Conservation (phyloP, 306 rosid species). For the Casuarina equisetifolia region DNA sequence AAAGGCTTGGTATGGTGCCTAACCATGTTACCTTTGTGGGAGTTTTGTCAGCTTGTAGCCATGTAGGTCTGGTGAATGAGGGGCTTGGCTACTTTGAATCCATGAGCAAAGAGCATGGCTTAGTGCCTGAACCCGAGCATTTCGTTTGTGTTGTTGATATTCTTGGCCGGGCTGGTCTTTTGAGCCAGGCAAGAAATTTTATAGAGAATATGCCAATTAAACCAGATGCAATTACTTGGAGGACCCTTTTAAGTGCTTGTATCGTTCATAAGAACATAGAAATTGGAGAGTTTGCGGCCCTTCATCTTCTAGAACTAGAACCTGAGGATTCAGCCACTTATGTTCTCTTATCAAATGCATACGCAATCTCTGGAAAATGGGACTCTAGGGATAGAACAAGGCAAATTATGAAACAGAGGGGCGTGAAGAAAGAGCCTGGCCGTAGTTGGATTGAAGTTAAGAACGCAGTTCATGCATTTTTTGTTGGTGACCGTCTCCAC, state of each 20-base stretch:
- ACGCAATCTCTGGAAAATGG: conserved; percentile 81
- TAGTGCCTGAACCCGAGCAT: conserved; percentile 81
- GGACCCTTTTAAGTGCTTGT: conserved; percentile 88
- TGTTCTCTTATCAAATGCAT: conserved; percentile 79
- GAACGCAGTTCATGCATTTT: conserved; percentile 67
- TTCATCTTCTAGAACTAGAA: conserved; percentile 72
- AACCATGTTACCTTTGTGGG: conserved; percentile 84
- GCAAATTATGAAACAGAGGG: conserved; percentile 73
- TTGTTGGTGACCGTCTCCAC: conserved; percentile 75
- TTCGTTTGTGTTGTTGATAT: conserved; percentile 85
- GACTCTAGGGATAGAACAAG: conserved; percentile 69
- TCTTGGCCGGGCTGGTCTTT: conserved; percentile 74
- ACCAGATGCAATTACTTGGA: conserved; percentile 84
- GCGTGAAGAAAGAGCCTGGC: conserved; percentile 89
- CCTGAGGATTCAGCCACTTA: conserved; percentile 89
- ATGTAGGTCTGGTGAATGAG: conserved; percentile 77
- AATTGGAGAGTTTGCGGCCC: conserved; percentile 84
- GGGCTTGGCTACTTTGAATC: conserved; percentile 74
- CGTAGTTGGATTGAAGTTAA: conserved; percentile 85
- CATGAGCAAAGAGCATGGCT: conserved; percentile 62
- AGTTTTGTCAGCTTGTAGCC: conserved; percentile 87
- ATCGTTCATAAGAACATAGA: conserved; percentile 60
- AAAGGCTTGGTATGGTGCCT: conserved; percentile 50
- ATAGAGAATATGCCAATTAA: conserved; percentile 72
- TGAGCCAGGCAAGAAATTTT: conserved; percentile 57